Evolutionary conservation across 768 basidiomycete genomes (phyloP).

Genomic region (Termitomyces sp.): DNA sequence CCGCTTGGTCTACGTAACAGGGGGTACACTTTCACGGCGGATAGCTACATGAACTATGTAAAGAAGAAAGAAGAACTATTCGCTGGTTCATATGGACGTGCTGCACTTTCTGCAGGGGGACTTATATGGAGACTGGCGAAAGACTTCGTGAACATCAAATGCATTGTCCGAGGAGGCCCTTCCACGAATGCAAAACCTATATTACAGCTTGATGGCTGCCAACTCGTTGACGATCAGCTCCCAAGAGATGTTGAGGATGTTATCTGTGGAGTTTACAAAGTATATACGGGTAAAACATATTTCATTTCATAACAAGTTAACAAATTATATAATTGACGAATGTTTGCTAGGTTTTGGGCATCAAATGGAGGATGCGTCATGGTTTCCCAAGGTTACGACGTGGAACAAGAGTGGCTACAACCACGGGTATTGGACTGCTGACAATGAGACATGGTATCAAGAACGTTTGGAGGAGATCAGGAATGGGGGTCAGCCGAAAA

Average conservation of each 20-base stretch:
- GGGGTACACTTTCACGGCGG: neutral
- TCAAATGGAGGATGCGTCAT: neutral
- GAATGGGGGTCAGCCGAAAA: neutral
- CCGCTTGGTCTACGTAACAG: neutral
- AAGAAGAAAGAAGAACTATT: neutral
- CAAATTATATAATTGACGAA: too few species aligned
- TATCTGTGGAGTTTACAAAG: neutral
- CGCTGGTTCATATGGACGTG: neutral
- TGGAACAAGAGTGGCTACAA: neutral
- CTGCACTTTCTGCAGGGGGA: neutral
- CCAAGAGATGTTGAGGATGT: neutral
- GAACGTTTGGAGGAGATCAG: neutral
- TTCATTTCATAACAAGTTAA: too few species aligned
- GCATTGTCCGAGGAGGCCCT: neutral
- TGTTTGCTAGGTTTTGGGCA: neutral
- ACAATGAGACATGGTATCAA: neutral
- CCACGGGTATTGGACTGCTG: neutral
- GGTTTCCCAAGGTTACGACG: neutral
- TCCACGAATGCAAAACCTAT: neutral
- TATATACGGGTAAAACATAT: neutral
- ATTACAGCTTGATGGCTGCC: neutral
- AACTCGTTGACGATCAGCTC: neutral
- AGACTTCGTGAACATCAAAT: neutral
- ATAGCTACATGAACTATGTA: neutral
- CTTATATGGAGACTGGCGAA: neutral